Evolutionary conservation across 1,284 basidiomycete genomes (phyloP), one percentile per base, ranked within the genome.

Genomic region (Fomitopsis pinicola): DNA sequence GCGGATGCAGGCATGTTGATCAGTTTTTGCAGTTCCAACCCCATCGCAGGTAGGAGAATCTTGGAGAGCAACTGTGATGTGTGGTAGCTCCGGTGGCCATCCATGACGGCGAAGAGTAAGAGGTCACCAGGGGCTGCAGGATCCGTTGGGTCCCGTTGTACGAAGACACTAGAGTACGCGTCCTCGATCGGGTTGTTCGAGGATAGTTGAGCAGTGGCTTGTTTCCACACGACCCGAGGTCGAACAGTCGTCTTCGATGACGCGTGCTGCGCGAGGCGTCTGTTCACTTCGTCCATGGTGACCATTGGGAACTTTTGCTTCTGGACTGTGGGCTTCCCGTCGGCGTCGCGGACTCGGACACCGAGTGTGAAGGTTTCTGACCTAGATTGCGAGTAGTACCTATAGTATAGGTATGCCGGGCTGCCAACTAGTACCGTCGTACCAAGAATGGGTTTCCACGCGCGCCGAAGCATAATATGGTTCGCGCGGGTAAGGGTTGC

Each of bases 111-210:
- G 68, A 94, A 95, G 74, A 97, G 91, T 55, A 93, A 78, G 65
- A 91, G 82, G 70, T 93, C 91, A 10, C 90, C 89, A 12, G 84
- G 81, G 0, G 79, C 77, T 3, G 80, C 78, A 19, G 80, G 75
- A 65, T 88, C 83, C 2, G 80, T 77, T 1, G 76, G 76, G 67
- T 91, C 86, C 50, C 87, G 78, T 65, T 84, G 75, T 19, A 97
- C 77, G 61, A 97, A 79, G 60, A 89, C 86, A 61, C 85, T 83
- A 3, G 91, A 85, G 66, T 88, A 83, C 19, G 94, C 87, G 72
- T 98, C 95, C 75, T 98, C 95, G 60, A 97, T 89, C 17, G 94
- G 94, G 64, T 92, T 85, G 71, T 98, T 98, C 6, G 93, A 90
- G 1, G 92, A 79, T 42, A 98, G 77, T 53, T 82, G 84, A 22